Percentiles rank a stretch among this genome's conserved stretches.
These are phyloP conservation scores for Mrakia gelida DNA, from an alignment of 768 basidiomycete species.

Conservation along the genomic window DNA sequence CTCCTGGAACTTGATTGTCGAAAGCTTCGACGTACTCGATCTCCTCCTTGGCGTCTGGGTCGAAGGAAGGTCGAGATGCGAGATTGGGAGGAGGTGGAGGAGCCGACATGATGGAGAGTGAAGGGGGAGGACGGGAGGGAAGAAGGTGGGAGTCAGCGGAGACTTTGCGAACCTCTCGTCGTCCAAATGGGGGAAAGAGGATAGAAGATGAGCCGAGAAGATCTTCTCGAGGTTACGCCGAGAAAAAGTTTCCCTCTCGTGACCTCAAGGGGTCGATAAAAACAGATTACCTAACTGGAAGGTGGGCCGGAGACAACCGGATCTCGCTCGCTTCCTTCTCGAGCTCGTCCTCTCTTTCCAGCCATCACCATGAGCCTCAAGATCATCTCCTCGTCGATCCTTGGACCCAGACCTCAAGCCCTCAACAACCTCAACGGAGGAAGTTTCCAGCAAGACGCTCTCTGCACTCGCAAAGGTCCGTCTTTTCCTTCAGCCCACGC, in stretches of 20 bases:
- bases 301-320: no score
- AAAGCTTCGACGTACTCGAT: background rate
- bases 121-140: background rate
- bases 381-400: background rate
- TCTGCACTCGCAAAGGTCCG: background rate
- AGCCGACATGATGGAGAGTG: background rate
- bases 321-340: no score
- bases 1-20: background rate
- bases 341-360: background rate
- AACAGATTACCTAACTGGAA: no score
- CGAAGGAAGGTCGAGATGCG: background rate
- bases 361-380: background rate
- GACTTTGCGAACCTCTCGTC: background rate
- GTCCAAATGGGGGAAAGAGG: background rate
- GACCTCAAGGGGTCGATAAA: no score
- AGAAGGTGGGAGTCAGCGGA: background rate
- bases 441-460: slow-evolving; percentile 6
- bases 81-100: background rate
- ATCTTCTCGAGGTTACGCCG: no score
- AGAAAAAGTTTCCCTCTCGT: no score
- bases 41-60: background rate
- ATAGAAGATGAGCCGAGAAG: background rate
- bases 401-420: background rate
- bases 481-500: background rate
- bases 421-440: slow-evolving; percentile 13